A percentile compares a stretch with the other conserved stretches of the same genome.
Conservation (phyloP, 176 grass and related monocot genomes). For the Lolium multiflorum region DNA sequence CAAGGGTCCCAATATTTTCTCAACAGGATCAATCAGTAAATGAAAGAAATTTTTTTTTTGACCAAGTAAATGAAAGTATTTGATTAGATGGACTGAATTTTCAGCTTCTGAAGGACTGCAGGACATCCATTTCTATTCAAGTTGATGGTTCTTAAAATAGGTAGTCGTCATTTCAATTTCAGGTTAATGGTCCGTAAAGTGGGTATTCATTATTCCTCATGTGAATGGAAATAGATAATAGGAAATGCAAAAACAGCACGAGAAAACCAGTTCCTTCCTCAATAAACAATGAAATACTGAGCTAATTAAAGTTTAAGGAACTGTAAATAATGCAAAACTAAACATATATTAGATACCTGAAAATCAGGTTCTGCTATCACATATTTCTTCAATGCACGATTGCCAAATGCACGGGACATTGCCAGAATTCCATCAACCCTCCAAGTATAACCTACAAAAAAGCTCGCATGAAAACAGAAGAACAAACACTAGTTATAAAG, state of each 20-base stretch:
- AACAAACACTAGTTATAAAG: constrained; percentile 17
- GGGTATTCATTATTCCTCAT: constrained; percentile 7
- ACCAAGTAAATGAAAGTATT: no score
- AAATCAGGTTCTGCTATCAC: constrained; percentile 87
- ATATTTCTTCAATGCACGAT: constrained; percentile 73
- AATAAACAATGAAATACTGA: not conserved
- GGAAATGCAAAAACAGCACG: not conserved
- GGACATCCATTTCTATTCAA: not conserved
- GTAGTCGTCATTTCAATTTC: not conserved
- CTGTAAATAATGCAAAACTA: not conserved
- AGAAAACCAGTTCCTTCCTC: not conserved
- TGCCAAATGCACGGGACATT: constrained; percentile 95
- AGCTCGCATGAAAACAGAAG: constrained; percentile 33
- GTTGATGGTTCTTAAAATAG: not conserved
- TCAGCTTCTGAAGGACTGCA: not conserved
- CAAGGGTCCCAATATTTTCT: not conserved
- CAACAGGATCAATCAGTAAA: constrained; percentile 10
- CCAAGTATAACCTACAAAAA: constrained; percentile 68
- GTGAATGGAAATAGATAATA: constrained; percentile 3
- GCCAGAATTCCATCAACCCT: constrained; percentile 83
- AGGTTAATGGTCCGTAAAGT: not conserved
- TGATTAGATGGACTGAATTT: not conserved
- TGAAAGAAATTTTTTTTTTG: no score
- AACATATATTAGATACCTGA: constrained; percentile 63
- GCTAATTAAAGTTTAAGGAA: constrained; percentile 14